A percentile compares a stretch with the other conserved stretches of the same genome.
phyloP scores from a whole-genome alignment of 164 flowering plant genomes.

The Taxillus chinensis region DNA sequence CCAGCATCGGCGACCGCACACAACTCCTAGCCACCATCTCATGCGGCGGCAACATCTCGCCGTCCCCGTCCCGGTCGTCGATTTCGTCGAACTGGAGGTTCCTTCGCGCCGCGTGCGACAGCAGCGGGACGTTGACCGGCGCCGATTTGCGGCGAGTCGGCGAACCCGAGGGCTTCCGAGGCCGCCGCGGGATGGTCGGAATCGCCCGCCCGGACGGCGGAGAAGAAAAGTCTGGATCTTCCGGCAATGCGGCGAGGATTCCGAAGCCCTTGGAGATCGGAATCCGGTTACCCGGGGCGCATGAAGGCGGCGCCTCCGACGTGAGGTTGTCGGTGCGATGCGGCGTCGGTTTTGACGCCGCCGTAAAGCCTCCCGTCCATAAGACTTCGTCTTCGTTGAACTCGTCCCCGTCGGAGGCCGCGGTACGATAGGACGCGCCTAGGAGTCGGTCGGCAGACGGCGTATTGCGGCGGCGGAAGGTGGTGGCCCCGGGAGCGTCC shows the following conservation, averaged over 20 bases:
- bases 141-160: not conserved
- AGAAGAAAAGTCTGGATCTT: not conserved
- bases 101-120: constrained; percentile 10
- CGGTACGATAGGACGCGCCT: constrained; percentile 1
- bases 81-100: constrained; percentile 4
- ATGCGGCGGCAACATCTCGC: constrained; percentile 37
- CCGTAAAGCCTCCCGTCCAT: constrained; percentile 12
- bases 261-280: constrained; percentile 11
- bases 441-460: not conserved
- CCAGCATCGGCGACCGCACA: constrained; percentile 16
- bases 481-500: not conserved
- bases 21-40: constrained; percentile 33
- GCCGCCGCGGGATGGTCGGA: constrained; percentile 19
- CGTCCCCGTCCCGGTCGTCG: constrained; percentile 18
- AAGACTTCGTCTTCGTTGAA: constrained; percentile 36
- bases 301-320: too few relatives aligned
- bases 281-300: too few relatives aligned
- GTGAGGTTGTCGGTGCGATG: not conserved
- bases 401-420: constrained; percentile 14
- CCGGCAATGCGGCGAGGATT: constrained; percentile 20
- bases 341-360: not conserved
- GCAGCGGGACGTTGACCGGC: constrained; percentile 13
- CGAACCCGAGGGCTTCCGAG: constrained; percentile 5
- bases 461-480: not conserved
- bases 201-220: constrained; percentile 17